Conservation (phyloP, 306 rosid genomes). For the Ceratonia siliqua region DNA sequence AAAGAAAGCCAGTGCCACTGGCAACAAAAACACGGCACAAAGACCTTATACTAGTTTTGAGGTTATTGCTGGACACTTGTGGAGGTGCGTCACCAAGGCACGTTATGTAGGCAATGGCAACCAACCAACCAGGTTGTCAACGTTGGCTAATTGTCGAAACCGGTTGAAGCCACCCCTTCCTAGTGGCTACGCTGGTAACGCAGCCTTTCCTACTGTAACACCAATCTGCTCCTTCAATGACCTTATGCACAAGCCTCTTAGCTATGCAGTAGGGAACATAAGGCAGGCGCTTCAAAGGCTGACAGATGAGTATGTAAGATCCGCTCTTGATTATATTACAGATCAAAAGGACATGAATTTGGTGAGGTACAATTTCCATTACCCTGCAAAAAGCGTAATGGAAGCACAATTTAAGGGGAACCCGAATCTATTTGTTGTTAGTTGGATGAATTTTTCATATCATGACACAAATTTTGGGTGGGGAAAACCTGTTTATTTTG, state of each 20-base stretch:
- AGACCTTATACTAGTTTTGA: slow-evolving; percentile 38
- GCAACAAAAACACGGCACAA: neutral
- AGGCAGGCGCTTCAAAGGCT: slow-evolving; percentile 34
- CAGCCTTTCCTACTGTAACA: slow-evolving; percentile 34
- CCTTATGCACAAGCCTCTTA: slow-evolving; percentile 18
- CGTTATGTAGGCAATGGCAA: slow-evolving; percentile 12
- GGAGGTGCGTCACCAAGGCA: slow-evolving; percentile 43
- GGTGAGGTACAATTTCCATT: slow-evolving; percentile 35
- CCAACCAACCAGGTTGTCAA: slow-evolving; percentile 38
- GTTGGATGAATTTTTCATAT: slow-evolving; percentile 48
- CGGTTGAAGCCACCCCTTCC: slow-evolving; percentile 37
- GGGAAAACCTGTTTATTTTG: slow-evolving; percentile 37
- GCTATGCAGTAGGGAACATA: slow-evolving; percentile 10
- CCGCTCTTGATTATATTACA: slow-evolving; percentile 25
- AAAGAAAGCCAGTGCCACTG: neutral
- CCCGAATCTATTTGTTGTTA: slow-evolving; percentile 34
- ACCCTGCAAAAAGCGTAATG: slow-evolving; percentile 7
- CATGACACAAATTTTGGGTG: slow-evolving; percentile 40
- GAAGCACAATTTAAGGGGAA: slow-evolving; percentile 22
- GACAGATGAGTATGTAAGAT: slow-evolving; percentile 21
- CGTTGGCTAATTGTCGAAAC: slow-evolving; percentile 32
- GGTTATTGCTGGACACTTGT: slow-evolving; percentile 39
- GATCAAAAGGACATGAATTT: slow-evolving; percentile 14
- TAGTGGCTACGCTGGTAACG: slow-evolving; percentile 23
- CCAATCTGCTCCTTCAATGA: slow-evolving; percentile 1